Evolutionary conservation across 768 basidiomycete species (phyloP).

Genomic region (Lentinula guzmanii): DNA sequence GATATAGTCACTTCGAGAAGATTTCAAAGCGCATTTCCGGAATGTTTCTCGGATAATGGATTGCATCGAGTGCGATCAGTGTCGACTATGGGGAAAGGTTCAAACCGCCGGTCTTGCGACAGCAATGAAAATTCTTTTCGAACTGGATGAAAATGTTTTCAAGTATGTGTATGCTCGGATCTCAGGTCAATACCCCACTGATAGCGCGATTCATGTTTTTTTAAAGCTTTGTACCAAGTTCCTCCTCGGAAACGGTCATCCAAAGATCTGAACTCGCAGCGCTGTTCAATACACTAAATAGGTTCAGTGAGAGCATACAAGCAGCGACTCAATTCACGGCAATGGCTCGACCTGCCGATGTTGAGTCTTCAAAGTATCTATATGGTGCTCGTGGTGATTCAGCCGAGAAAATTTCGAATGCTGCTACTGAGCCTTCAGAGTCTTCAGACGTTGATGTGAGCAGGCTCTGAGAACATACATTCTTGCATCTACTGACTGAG

Average conservation of each 20-base stretch:
- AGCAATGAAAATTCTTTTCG: slow-evolving; percentile 92
- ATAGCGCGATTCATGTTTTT: neutral
- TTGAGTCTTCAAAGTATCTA: neutral
- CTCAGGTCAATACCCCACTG: neutral
- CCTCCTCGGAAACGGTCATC: slow-evolving; percentile 34
- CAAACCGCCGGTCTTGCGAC: slow-evolving; percentile 96
- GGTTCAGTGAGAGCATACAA: slow-evolving; percentile 86
- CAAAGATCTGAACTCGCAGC: slow-evolving; percentile 94
- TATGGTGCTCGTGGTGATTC: neutral
- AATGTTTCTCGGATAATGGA: slow-evolving; percentile 98
- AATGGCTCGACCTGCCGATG: neutral
- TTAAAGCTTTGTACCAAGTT: slow-evolving; percentile 66
- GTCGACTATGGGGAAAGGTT: slow-evolving; percentile 95
- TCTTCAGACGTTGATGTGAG: slow-evolving; percentile 32
- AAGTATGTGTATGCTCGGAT: slow-evolving; percentile 41
- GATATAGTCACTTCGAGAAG: slow-evolving; percentile 75
- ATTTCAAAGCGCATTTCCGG: slow-evolving; percentile 95
- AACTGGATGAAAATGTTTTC: slow-evolving; percentile 84
- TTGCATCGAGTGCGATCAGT: slow-evolving; percentile 99
- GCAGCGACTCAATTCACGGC: slow-evolving; percentile 71
- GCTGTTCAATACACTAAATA: slow-evolving; percentile 87
- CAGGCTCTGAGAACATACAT: slow-evolving; percentile 36
- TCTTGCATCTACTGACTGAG: neutral
- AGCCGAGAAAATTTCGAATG: neutral
- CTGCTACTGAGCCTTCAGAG: neutral